phyloP scores from a whole-genome alignment of 2,329 filamentous ascomycete species.

The Macrophomina phaseolina region DNA sequence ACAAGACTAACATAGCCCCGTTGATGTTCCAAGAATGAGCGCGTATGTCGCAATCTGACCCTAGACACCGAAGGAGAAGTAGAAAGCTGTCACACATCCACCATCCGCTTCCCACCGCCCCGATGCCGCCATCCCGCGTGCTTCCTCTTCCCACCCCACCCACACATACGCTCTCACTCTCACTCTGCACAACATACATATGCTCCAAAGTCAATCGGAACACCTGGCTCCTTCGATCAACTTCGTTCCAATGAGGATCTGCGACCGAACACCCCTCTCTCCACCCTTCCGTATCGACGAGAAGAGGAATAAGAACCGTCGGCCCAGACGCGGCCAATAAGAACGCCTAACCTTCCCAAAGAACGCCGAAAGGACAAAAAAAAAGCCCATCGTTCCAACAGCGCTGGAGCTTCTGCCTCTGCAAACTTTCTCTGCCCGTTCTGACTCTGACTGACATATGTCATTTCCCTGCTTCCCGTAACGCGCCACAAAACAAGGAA shows the following conservation, averaged over 20 bases:
- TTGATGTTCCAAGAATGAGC: conserved; percentile 5
- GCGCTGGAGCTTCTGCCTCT: not conserved
- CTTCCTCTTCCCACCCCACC: not conserved
- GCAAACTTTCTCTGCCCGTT: not conserved
- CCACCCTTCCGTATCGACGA: not conserved
- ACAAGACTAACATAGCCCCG: not conserved
- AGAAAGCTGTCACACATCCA: not conserved
- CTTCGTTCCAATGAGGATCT: not conserved
- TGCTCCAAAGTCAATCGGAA: not conserved
- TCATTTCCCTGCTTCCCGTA: not conserved
- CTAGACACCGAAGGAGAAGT: conserved; percentile 1
- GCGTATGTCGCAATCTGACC: conserved; percentile 24
- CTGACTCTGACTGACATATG: not conserved
- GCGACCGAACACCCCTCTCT: not conserved
- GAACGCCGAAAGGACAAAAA: not conserved
- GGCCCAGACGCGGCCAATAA: not conserved
- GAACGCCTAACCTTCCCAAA: not conserved
- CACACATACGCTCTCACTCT: not conserved
- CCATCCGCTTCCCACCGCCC: not conserved
- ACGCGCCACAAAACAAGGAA: not conserved
- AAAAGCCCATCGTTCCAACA: not conserved
- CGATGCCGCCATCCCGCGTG: not conserved
- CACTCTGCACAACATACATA: not conserved
- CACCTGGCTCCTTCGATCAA: not conserved
- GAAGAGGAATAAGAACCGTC: not conserved